Evolutionary conservation across 2,329 filamentous ascomycete genomes (phyloP), one percentile per base, ranked within the genome.

Genomic region (Aureobasidium sp.): DNA sequence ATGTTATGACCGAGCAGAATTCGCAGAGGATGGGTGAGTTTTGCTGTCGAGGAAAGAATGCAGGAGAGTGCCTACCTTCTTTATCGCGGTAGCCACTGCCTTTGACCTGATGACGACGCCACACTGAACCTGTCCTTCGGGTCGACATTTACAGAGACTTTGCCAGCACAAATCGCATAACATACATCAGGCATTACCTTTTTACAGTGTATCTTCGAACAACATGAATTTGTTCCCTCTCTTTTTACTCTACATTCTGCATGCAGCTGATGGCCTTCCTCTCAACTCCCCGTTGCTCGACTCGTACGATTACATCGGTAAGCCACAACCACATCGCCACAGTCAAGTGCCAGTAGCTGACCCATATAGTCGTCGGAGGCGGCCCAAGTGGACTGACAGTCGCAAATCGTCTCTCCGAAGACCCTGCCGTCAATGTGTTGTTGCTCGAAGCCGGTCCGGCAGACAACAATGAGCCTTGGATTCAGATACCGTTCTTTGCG

Each of bases 371-470:
- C 42, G 69, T 70, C 29, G 70, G 70, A 17, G 70, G 70, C 29
- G 70, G 70, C 7, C 64, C 69, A 48, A 63, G 68, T 17, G 70
- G 70, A 15, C 65, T 72, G 17, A 69, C 69, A 20, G 66, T 72
- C 3, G 70, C 70, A 5, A 70, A 68, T 37, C 66, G 70, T 8
- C 65, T 72, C 1, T 70, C 69, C n/a, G 70, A 72, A 58, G 65
- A 71, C 53, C 64, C 68, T 7, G 63, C 45, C 8, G 55, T 70
- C 58, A 71, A 66, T 25, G 70, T 72, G 11, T 67, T 72, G 8
- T 59, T 72, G 14, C 65, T 72, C 39, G 70, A 72, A 66, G 71
- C 70, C 27, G 71, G 70, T 2, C 67, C 67, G 20, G 65, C 67
- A 15, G 69, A 70, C 45, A 15, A 65, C 22, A 64, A 62, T 3